A percentile compares a stretch with the other conserved stretches of the same genome.
Evolutionary conservation across 2,329 filamentous ascomycete genomes (phyloP).

Genomic region (Trichoderma sp.): DNA sequence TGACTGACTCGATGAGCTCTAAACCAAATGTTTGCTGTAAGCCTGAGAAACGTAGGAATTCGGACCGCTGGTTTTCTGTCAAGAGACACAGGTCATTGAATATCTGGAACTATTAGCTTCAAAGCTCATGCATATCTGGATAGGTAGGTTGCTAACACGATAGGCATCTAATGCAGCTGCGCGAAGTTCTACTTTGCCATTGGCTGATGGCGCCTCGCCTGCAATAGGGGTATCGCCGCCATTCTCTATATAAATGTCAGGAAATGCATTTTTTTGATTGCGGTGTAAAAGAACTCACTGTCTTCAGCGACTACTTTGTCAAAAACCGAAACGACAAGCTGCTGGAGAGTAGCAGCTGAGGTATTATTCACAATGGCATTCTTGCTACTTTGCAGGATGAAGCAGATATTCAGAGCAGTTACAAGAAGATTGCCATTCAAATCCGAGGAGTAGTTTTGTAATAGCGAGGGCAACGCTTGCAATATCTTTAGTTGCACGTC

Average conservation of each 20-base stretch:
- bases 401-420: conserved; percentile 83
- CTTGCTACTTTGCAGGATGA: conserved; percentile 85
- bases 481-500: conserved; percentile 96
- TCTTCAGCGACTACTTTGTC: conserved; percentile 86
- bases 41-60: conserved; percentile 75
- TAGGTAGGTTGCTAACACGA: conserved; percentile 46
- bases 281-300: conserved; percentile 46
- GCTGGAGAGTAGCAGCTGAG: conserved; percentile 91
- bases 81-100: conserved; percentile 88
- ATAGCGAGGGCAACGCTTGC: conserved; percentile 80
- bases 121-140: too few relatives aligned
- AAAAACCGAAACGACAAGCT: conserved; percentile 87
- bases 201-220: conserved; percentile 64
- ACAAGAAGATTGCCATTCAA: conserved; percentile 78
- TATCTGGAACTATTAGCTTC: conserved; percentile 48
- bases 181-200: conserved; percentile 63
- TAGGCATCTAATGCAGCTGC: conserved; percentile 83
- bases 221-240: conserved; percentile 53
- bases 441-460: conserved; percentile 85
- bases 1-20: conserved; percentile 85
- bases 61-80: conserved; percentile 77
- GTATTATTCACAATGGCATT: conserved; percentile 93
- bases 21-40: conserved; percentile 81
- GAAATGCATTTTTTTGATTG: background rate
- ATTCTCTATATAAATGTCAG: conserved; percentile 33